phyloP scores from a whole-genome alignment of 345 rosid species.

The Lepidium aucheri region DNA sequence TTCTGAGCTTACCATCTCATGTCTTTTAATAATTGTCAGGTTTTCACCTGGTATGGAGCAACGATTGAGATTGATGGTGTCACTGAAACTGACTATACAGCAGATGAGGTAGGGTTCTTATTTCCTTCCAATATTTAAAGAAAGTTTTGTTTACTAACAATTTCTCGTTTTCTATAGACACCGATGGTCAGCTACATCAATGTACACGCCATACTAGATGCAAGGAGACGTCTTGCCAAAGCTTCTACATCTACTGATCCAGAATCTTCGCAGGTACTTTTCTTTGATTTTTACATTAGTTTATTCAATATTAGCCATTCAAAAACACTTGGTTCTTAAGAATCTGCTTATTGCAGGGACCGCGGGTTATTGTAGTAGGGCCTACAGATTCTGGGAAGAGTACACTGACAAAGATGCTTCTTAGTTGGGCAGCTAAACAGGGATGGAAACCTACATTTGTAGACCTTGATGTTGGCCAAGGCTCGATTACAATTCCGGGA shows the following conservation, averaged over 20 bases:
- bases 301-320: not conserved
- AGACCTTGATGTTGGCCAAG: conserved; percentile 93
- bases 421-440: conserved; percentile 94
- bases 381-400: conserved; percentile 95
- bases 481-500: conserved; percentile 79
- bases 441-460: conserved; percentile 88
- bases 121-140: not conserved
- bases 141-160: not conserved
- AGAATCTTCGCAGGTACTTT: conserved; percentile 48
- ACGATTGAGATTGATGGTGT: conserved; percentile 80
- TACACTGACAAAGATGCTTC: conserved; percentile 82
- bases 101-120: conserved; percentile 60
- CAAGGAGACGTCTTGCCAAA: conserved; percentile 58
- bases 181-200: conserved; percentile 91
- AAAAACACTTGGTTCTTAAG: not conserved
- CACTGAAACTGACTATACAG: conserved; percentile 87
- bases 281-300: not conserved
- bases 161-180: conserved; percentile 42
- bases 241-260: conserved; percentile 46
- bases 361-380: conserved; percentile 82
- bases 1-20: not conserved
- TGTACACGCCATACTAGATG: conserved; percentile 74
- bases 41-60: conserved; percentile 94
- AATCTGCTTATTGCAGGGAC: conserved; percentile 46
- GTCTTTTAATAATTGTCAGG: conserved; percentile 33